A percentile compares a stretch with the other conserved stretches of the same genome.
Conservation (phyloP, 805 yeast species). For the Starmera caribaea region DNA sequence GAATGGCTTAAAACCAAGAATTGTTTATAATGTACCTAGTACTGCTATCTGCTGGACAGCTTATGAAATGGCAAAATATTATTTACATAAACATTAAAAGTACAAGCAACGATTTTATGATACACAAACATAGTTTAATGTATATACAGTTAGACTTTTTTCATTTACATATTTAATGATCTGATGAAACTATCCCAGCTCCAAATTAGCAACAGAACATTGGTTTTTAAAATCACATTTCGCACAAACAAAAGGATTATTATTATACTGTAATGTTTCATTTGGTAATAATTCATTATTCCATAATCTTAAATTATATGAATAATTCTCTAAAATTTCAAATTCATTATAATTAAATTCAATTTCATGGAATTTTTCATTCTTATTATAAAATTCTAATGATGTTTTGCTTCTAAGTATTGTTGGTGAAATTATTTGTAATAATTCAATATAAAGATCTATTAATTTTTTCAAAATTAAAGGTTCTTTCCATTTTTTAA, state of each 20-base stretch:
- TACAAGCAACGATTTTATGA: no score
- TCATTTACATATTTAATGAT: no score
- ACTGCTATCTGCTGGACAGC: conserved; percentile 98
- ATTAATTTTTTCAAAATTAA: conserved; percentile 50
- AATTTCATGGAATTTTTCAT: conserved; percentile 30
- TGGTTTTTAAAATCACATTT: conserved; percentile 41
- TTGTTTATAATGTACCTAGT: conserved; percentile 86
- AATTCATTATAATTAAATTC: conserved; percentile 27
- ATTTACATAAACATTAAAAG: conserved; percentile 15
- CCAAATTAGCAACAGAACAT: conserved; percentile 18
- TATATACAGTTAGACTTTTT: no score
- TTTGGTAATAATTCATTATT: conserved; percentile 20
- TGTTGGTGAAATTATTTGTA: conserved; percentile 17
- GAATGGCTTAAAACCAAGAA: conserved; percentile 84
- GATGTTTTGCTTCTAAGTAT: conserved; percentile 28
- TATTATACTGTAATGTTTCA: no score
- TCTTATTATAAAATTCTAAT: conserved; percentile 45
- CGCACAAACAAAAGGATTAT: conserved; percentile 30
- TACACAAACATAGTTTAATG: no score
- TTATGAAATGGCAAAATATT: conserved; percentile 86
- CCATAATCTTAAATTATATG: conserved; percentile 42
- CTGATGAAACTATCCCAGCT: no score
- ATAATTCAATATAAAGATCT: conserved; percentile 5
- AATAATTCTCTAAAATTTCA: conserved; percentile 21
- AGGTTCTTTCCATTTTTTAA: conserved; percentile 37